Evolutionary conservation across 1,284 basidiomycete genomes (phyloP), one percentile per base, ranked within the genome.

Genomic region (Moniliella sp.): DNA sequence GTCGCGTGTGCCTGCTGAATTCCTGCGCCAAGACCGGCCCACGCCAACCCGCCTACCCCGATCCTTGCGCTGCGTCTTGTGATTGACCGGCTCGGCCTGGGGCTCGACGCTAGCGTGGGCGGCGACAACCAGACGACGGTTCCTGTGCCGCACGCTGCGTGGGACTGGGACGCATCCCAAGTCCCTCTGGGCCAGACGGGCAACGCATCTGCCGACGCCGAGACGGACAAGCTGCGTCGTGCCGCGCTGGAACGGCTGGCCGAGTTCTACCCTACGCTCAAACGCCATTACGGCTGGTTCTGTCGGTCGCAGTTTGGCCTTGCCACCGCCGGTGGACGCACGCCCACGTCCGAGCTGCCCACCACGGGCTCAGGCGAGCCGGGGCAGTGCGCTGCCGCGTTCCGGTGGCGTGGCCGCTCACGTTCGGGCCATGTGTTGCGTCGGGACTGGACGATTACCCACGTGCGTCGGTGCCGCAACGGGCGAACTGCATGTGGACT

Each of bases 371-470:
- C n/a, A n/a, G n/a, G n/a, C n/a, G n/a, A n/a, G n/a, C n/a, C n/a
- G n/a, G n/a, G 29, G 29, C n/a, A n/a, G n/a, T n/a, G n/a, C n/a
- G n/a, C n/a, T n/a, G n/a, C n/a, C n/a, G 84, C 72, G 0, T 93
- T 86, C 62, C 70, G 84, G 29, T 93, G 84, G 86, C 72, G 86
- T 21, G 84, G 84, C n/a, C 69, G 84, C 21, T 78, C 78, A 5
- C 69, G 74, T 48, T 67, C 69, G 28, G 21, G 21, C 8, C 84
- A 93, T 62, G 78, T 93, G 15, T 64, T 33, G 88, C 86, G 0
- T 82, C 78, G 47, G 84, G 84, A 0, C 74, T 93, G 70, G 84
- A 93, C 57, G 84, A 93, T 62, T 93, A 84, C 60, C 84, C 84
- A 7, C 70, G 84, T 32, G 82, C 67, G 0, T 46, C 72, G 7